Evolutionary conservation across 2,329 filamentous ascomycete genomes (phyloP), one percentile per base, ranked within the genome.

Genomic region (Chaetomium globosum): DNA sequence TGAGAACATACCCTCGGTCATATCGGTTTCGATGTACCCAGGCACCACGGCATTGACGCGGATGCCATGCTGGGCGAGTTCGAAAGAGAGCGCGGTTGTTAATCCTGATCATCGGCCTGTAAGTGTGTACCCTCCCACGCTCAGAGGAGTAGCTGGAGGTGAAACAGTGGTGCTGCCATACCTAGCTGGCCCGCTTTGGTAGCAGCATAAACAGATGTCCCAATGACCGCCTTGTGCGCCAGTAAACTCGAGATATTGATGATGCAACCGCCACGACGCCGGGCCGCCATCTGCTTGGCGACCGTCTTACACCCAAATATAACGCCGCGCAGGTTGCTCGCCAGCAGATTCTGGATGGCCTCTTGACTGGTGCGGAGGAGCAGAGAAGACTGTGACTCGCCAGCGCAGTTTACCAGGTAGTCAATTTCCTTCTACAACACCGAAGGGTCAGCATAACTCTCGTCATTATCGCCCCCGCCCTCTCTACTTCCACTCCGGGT

Each of bases 231-330:
- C 65, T 88, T 88, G 1, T 83, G 74, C 0, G 87, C 92, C 54
- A 96, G 83, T 33, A 96, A 79, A 56, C 90, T 94, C 0, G 90
- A 88, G 26, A 97, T 80, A 73, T 96, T 96, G 75, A 96, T 88
- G 67, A 96, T 93, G 73, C 64, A 54, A 46, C 58, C 49, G 53
- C 61, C 13, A 36, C 6, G 23, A 3, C 74, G 62, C 73, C 73
- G 56, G 6, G 52, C n/a, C 69, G 82, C 75, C 83, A 86, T 84
- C 57, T 71, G 75, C 64, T 79, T 80, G 33, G 81, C 74, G 16
- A 87, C 74, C 9, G 75, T 76, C 71, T 83, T 84, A 72, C 87
- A 90, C 3, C 84, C 86, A 59, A 83, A 77, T 69, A 90, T 87
- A 62, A 90, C 86, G 1, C 85, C 83, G 60, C 82, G 79, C 1